Evolutionary conservation across 129 eudicot genomes (phyloP).

Genomic region (Escallonia rubra): DNA sequence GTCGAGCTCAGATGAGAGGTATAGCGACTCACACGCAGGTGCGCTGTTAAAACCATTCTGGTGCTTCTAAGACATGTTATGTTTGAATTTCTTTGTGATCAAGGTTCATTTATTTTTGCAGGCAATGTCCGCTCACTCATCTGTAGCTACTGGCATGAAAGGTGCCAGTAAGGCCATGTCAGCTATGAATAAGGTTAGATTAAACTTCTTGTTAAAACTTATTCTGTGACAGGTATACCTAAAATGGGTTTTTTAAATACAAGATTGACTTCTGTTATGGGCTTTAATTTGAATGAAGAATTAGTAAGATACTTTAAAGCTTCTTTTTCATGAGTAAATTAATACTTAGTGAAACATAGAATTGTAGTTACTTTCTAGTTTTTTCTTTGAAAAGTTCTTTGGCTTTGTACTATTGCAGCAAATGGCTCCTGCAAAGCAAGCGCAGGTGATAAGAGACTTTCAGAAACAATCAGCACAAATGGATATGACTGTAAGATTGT

Average conservation of each 20-base stretch:
- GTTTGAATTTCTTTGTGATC: background rate
- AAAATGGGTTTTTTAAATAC: background rate
- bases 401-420: constrained; percentile 51
- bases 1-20: constrained; percentile 99
- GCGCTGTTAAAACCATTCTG: constrained; percentile 1
- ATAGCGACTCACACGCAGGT: constrained; percentile 97
- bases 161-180: constrained; percentile 98
- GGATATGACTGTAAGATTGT: constrained; percentile 98
- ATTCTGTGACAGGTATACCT: background rate
- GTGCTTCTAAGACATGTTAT: background rate
- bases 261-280: background rate
- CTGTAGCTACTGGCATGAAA: constrained; percentile 95
- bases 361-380: background rate
- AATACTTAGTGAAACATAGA: background rate
- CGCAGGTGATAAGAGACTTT: constrained; percentile 81
- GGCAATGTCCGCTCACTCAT: constrained; percentile 95
- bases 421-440: constrained; percentile 95
- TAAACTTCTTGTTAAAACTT: background rate
- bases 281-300: background rate
- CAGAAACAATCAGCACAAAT: constrained; percentile 97
- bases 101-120: constrained; percentile 15
- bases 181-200: constrained; percentile 88
- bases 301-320: background rate
- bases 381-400: background rate
- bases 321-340: background rate